Evolutionary conservation across 2,329 filamentous ascomycete species (phyloP), one percentile per base, ranked within the genome.

Genomic region (Curvularia sp.): DNA sequence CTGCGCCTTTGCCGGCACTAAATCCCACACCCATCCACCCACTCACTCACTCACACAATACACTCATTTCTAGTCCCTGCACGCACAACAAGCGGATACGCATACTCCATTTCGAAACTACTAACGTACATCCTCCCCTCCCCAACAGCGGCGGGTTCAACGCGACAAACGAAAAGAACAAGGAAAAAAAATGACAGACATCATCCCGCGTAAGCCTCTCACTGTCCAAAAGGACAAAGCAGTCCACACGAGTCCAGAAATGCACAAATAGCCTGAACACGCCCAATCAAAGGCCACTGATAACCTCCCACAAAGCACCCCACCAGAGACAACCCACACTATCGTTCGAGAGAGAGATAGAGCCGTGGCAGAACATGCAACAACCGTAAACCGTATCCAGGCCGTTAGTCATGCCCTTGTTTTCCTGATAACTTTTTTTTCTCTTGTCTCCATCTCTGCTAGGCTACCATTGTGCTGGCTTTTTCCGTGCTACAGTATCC

Each of bases 331-430:
- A 60, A 68, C 61, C 65, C 59, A 62, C 42, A 55, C 57, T 59
- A 60, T 59, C 47, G 55, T 60, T 57, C 57, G 55, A 61, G 62
- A n/a, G n/a, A n/a, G n/a, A n/a, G n/a, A n/a, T n/a, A n/a, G n/a
- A 59, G 42, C 63, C 57, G 58, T 60, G 43, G 47, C 58, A 59
- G 51, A 59, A 53, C 54, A 57, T 59, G 45, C 48, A 57, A 67
- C 67, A 71, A 65, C 61, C 68, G 55, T 70, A 55, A 67, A 53
- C 63, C 62, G 55, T 67, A 65, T 55, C 61, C 47, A 64, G 66
- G 41, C 65, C 65, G 53, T 71, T 59, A 67, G 45, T 65, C 70
- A 60, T 71, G 64, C 63, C 55, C 46, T 62, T 55, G 61, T 60
- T 52, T 53, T 57, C 62, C 59, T 57, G 57, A 58, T 60, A 34